Evolutionary conservation across 106 monocot species (phyloP).

Genomic region (Hemerocallis citrina): DNA sequence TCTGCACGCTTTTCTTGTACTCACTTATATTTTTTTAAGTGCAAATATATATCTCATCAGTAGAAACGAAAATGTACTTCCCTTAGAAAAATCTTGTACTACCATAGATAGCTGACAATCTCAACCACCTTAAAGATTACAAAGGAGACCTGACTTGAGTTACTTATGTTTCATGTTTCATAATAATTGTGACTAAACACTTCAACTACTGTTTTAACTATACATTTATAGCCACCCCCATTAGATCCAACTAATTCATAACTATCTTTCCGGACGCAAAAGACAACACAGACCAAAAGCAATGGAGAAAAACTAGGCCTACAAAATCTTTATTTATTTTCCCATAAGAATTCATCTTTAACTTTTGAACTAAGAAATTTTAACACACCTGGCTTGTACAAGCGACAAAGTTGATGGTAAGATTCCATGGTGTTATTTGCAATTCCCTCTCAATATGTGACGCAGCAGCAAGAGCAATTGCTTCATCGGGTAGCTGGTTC

Average conservation of each 20-base stretch:
- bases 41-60: background rate
- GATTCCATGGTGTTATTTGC: slow-evolving; percentile 90
- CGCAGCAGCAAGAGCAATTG: slow-evolving; percentile 85
- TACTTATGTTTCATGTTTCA: background rate
- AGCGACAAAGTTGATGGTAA: slow-evolving; percentile 90
- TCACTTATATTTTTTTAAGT: too few species aligned
- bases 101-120: too few species aligned
- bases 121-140: background rate
- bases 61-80: background rate
- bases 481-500: slow-evolving; percentile 92
- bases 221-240: too few species aligned
- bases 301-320: background rate
- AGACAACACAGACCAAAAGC: background rate
- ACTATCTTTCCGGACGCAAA: background rate
- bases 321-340: background rate
- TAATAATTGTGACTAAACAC: too few species aligned
- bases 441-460: slow-evolving; percentile 96
- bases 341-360: background rate
- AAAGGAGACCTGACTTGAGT: background rate
- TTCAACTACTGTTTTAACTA: too few species aligned
- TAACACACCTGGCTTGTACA: slow-evolving; percentile 72
- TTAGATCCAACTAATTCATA: too few species aligned
- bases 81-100: background rate
- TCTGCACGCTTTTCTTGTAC: too few species aligned
- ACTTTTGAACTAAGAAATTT: background rate